Evolutionary conservation across 805 yeast species (phyloP).

Genomic region (Isabelozyma pseudorhagii): DNA sequence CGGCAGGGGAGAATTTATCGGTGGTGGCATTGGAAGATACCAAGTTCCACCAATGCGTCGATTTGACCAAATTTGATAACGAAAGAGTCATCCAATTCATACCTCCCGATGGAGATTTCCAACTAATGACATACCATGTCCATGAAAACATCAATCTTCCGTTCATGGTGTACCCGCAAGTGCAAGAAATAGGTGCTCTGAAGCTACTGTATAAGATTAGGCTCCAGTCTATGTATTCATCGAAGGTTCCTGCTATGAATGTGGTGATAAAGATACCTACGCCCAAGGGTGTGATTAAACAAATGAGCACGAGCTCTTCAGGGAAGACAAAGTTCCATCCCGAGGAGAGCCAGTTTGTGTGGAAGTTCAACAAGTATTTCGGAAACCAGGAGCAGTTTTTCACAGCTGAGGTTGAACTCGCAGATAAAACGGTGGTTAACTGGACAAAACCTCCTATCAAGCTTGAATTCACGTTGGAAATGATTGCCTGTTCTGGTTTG

Average conservation of each 20-base stretch:
- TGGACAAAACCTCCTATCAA: constrained; percentile 80
- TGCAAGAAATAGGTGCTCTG: constrained; percentile 41
- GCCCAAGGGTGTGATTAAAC: constrained; percentile 41
- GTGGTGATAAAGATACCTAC: constrained; percentile 66
- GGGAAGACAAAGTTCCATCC: constrained; percentile 72
- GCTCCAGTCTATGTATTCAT: constrained; percentile 58
- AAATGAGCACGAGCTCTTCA: constrained; percentile 34
- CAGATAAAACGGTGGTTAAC: constrained; percentile 1
- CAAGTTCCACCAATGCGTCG: constrained; percentile 85
- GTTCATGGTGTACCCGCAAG: constrained; percentile 58
- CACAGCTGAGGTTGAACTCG: constrained; percentile 47
- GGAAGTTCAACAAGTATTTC: constrained; percentile 67
- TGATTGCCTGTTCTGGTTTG: constrained; percentile 76
- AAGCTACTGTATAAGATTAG: constrained; percentile 56
- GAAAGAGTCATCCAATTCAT: constrained; percentile 65
- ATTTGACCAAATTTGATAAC: constrained; percentile 62
- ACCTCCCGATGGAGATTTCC: constrained; percentile 88
- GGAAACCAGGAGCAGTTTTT: constrained; percentile 67
- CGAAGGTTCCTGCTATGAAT: constrained; percentile 58
- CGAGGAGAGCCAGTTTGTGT: constrained; percentile 58
- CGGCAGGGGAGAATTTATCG: constrained; percentile 36
- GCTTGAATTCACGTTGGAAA: constrained; percentile 62
- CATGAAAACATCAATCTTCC: constrained; percentile 60
- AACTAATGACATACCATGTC: constrained; percentile 67
- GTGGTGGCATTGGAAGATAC: constrained; percentile 67